A percentile compares a stretch with the other conserved stretches of the same genome.
Conservation (phyloP, 306 rosid species). For the Inga oerstediana region DNA sequence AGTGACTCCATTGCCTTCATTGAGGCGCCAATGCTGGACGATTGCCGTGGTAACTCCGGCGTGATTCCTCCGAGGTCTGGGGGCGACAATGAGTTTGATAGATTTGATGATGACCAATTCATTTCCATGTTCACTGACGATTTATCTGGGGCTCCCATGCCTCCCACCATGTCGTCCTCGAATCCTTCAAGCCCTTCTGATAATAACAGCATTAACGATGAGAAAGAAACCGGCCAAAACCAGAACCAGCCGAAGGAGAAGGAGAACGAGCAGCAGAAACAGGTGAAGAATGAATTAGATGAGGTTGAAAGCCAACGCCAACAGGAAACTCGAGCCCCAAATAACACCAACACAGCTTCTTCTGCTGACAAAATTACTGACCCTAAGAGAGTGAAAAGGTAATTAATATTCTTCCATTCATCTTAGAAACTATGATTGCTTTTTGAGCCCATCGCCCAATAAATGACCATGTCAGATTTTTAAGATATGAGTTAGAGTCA, state of each 20-base stretch:
- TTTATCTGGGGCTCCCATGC: conserved; percentile 43
- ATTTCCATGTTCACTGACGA: conserved; percentile 88
- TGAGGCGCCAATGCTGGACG: conserved; percentile 68
- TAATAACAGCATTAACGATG: conserved; percentile 69
- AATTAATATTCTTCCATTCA: conserved; percentile 14
- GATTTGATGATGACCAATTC: conserved; percentile 90
- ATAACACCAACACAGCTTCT: conserved; percentile 23
- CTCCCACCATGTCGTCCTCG: conserved; percentile 64
- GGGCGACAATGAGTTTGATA: conserved; percentile 56
- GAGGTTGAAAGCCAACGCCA: conserved; percentile 80
- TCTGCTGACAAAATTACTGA: conserved; percentile 66
- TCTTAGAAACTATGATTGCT: neutral
- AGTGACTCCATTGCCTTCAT: conserved; percentile 81
- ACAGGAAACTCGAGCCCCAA: conserved; percentile 45
- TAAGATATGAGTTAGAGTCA: neutral
- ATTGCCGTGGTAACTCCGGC: conserved; percentile 38
- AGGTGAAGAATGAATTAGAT: conserved; percentile 65
- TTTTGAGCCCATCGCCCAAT: conserved; percentile 3
- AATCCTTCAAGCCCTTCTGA: conserved; percentile 85
- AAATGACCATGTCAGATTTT: neutral
- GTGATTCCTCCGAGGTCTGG: conserved; percentile 9
- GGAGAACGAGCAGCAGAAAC: conserved; percentile 21
- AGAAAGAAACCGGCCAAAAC: conserved; percentile 37
- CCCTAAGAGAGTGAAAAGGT: conserved; percentile 96
- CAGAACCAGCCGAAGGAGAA: conserved; percentile 4